phyloP scores from a whole-genome alignment of 2,329 filamentous ascomycete species.

The Fusarium sp. region DNA sequence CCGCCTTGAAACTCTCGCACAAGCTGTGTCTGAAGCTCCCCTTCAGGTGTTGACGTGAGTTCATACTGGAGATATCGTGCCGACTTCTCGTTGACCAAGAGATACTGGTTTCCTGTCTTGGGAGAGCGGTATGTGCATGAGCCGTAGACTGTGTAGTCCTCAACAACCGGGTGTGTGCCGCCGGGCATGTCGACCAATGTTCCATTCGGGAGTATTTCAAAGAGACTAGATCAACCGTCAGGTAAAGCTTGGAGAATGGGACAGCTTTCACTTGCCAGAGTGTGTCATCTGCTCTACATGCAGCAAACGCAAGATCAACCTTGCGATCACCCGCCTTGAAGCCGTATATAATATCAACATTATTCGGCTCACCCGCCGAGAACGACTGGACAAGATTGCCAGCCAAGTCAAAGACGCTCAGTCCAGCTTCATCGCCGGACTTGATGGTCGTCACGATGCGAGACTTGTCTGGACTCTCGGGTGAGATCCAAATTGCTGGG shows the following conservation, averaged over 20 bases:
- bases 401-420: conserved; percentile 59
- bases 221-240: conserved; percentile 53
- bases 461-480: conserved; percentile 52
- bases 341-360: conserved; percentile 63
- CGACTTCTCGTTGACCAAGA: conserved; percentile 64
- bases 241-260: neutral
- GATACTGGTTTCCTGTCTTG: conserved; percentile 58
- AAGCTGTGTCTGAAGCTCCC: conserved; percentile 55
- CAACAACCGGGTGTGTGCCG: conserved; percentile 56
- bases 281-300: conserved; percentile 60
- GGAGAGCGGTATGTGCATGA: conserved; percentile 61
- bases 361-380: conserved; percentile 59
- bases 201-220: conserved; percentile 59
- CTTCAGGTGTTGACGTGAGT: conserved; percentile 52
- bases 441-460: conserved; percentile 63
- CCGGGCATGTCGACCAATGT: conserved; percentile 54
- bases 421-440: conserved; percentile 57
- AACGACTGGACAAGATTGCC: conserved; percentile 59
- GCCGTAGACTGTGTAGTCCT: conserved; percentile 60
- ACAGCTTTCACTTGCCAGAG: conserved; percentile 54
- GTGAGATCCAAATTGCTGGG: conserved; percentile 59
- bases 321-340: conserved; percentile 55
- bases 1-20: conserved; percentile 62
- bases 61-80: conserved; percentile 64
- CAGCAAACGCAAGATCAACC: conserved; percentile 60